Evolutionary conservation across 1,139 yeast genomes (phyloP).

Genomic region (Nakaseomyces nivariensis): DNA sequence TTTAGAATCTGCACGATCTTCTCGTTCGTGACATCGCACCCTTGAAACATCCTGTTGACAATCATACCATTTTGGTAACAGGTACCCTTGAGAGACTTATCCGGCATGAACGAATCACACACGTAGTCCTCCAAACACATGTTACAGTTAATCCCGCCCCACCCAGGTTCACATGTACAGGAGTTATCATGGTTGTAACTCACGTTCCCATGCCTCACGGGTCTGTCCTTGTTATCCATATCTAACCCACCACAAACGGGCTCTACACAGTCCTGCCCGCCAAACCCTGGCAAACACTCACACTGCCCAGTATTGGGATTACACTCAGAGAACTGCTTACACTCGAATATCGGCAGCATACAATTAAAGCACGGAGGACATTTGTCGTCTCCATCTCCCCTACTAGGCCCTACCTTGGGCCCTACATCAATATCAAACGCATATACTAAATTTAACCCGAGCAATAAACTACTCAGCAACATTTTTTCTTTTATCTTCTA

Average conservation of each 20-base stretch:
- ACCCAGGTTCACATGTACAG: slow-evolving; percentile 74
- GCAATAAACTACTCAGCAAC: too few species aligned
- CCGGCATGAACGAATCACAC: slow-evolving; percentile 85
- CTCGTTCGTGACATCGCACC: slow-evolving; percentile 88
- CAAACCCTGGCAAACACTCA: slow-evolving; percentile 87
- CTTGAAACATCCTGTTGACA: slow-evolving; percentile 73
- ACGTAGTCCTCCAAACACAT: slow-evolving; percentile 60
- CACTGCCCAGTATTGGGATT: slow-evolving; percentile 83
- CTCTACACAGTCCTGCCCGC: slow-evolving; percentile 82
- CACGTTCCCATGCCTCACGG: slow-evolving; percentile 42
- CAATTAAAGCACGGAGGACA: slow-evolving; percentile 93
- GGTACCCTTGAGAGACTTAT: slow-evolving; percentile 64
- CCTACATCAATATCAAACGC: too few species aligned
- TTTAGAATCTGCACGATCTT: slow-evolving; percentile 71
- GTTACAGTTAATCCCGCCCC: slow-evolving; percentile 93
- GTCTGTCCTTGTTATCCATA: slow-evolving; percentile 55
- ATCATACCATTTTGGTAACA: slow-evolving; percentile 84
- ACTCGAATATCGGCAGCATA: slow-evolving; percentile 79
- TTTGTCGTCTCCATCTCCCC: slow-evolving; percentile 30
- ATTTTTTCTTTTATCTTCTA: too few species aligned
- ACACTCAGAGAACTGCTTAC: slow-evolving; percentile 82
- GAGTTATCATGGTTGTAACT: slow-evolving; percentile 13
- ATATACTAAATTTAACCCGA: too few species aligned
- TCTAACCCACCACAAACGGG: slow-evolving; percentile 82
- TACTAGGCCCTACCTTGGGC: background rate